Evolutionary conservation across 2,329 filamentous ascomycete genomes (phyloP), one percentile per base, ranked within the genome.

Genomic region (Paecilomyces formosus): DNA sequence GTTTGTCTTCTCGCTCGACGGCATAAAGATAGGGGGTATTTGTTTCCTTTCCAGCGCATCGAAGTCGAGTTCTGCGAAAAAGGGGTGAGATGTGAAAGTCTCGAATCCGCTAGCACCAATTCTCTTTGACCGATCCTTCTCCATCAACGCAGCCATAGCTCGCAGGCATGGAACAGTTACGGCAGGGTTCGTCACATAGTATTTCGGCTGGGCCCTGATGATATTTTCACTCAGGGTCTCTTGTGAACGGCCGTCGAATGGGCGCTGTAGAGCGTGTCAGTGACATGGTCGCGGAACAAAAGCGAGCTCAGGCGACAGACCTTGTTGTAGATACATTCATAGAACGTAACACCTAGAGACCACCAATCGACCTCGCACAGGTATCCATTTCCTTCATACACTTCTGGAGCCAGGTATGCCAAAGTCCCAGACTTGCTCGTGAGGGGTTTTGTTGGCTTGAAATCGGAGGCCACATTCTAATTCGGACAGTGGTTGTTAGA

Each of bases 261-360:
- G 94, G 67, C 94, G 85, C 90, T 96, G 69, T 45, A 35, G 55
- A 24, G 11, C 26, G 45, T 55, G 67, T 79, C 67, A 79, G 73
- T 61, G 31, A 50, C 28, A n/a, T 54, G 24, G 30, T 30, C 31
- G 52, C 24, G 9, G 12, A 50, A 51, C 6, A 0, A 15, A 35
- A 33, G 7, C 26, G 13, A 18, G 24, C 31, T 21, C 12, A 18
- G 52, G 56, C 55, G 24, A 55, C 81, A 56, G 76, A 92, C 91
- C 87, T 95, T 97, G 78, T 95, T 96, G 79, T 97, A 99, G 64
- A 99, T 97, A 82, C 94, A 97, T 75, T 99, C 94, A 74, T 97
- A 99, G 74, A 97, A 97, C n/a, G 96, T 83, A 53, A 99, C 94
- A 54, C 94, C 94, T 22, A 99, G 77, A 5, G 94, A 97, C 94